Percentiles rank a stretch among this genome's conserved stretches.
Conservation (phyloP, 345 rosid genomes). For the Citrus medica region DNA sequence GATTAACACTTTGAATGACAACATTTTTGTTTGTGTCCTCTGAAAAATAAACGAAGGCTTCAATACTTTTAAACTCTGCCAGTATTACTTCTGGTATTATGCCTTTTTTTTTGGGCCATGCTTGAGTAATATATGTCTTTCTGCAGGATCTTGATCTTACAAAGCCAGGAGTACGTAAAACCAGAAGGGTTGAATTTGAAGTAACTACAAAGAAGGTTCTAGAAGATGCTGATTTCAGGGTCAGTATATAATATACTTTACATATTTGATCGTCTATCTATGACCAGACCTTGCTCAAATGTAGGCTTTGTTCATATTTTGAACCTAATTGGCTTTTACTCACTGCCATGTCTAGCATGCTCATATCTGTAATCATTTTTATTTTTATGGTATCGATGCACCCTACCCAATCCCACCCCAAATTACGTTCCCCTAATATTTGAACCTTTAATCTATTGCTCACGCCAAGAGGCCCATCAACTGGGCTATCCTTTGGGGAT, state of each 20-base stretch:
- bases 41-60: background rate
- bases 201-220: slow-evolving; percentile 64
- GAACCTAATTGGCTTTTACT: background rate
- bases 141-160: slow-evolving; percentile 59
- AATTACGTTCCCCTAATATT: too few species aligned
- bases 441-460: too few species aligned
- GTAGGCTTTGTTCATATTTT: background rate
- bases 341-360: background rate
- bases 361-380: background rate
- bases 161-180: slow-evolving; percentile 35
- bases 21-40: background rate
- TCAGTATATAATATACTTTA: slow-evolving; percentile 23
- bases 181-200: slow-evolving; percentile 32
- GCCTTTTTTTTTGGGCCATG: background rate
- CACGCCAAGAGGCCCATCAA: too few species aligned
- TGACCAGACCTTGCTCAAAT: background rate
- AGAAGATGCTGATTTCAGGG: slow-evolving; percentile 79
- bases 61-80: background rate
- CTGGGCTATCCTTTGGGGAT: too few species aligned
- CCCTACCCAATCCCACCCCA: too few species aligned
- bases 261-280: background rate
- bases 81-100: background rate
- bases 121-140: background rate
- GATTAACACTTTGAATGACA: background rate
- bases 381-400: too few species aligned